Percentiles rank a stretch among this genome's conserved stretches.
Conservation (phyloP, 306 rosid species). For the Rosa rugosa region DNA sequence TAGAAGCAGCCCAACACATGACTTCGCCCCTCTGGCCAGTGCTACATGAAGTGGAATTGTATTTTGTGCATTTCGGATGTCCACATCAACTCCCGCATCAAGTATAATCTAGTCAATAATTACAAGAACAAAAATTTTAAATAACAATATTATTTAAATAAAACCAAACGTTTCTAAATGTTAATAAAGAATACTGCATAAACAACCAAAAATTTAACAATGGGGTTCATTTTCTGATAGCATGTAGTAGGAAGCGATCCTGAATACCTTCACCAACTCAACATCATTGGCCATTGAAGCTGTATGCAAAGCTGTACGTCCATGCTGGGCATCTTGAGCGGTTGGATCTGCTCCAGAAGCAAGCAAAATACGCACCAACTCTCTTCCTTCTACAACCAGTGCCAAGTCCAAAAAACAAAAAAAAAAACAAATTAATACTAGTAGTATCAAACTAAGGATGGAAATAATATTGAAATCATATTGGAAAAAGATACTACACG, state of each 20-base stretch:
- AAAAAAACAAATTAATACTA: conserved; percentile 27
- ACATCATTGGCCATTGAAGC: conserved; percentile 90
- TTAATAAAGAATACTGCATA: neutral
- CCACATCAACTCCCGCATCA: conserved; percentile 87
- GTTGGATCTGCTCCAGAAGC: conserved; percentile 91
- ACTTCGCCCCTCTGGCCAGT: conserved; percentile 94
- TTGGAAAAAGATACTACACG: neutral
- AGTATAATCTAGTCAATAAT: conserved; percentile 82
- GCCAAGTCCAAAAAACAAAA: conserved; percentile 29
- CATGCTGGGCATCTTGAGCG: conserved; percentile 84
- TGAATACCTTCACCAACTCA: conserved; percentile 78
- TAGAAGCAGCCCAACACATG: conserved; percentile 87
- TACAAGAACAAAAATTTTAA: neutral
- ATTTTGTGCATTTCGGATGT: conserved; percentile 86
- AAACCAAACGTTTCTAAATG: neutral
- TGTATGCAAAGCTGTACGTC: conserved; percentile 92
- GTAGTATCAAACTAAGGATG: neutral
- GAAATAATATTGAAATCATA: neutral
- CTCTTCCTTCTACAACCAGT: conserved; percentile 76
- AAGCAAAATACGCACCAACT: conserved; percentile 83
- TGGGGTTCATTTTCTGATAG: conserved; percentile 17
- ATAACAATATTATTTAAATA: neutral
- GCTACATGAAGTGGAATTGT: conserved; percentile 96
- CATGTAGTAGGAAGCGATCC: conserved; percentile 17
- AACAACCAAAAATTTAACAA: conserved; percentile 23